Conservation (phyloP, 495 filamentous ascomycete genomes). For the Hamigera avellanea region DNA sequence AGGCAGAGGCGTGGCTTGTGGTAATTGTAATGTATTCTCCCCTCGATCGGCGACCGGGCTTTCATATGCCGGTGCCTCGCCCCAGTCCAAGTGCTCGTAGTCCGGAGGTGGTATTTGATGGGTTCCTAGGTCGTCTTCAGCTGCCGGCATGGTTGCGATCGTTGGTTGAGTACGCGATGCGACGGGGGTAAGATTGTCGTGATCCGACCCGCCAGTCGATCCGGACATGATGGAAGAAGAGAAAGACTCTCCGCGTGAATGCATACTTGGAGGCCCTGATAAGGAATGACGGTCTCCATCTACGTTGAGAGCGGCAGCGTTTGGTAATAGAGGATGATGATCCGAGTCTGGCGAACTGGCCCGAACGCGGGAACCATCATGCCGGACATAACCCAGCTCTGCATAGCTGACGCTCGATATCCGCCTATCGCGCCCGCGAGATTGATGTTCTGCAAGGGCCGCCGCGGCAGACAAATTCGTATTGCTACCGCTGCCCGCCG, state of each 20-base stretch:
- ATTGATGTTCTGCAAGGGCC: constrained; percentile 52
- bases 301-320: constrained; percentile 48
- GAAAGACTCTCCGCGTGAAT: constrained; percentile 24
- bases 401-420: constrained; percentile 81
- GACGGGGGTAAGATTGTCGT: constrained; percentile 15
- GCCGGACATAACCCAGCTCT: constrained; percentile 72
- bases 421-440: constrained; percentile 57
- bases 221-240: constrained; percentile 22
- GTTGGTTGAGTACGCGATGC: constrained; percentile 13
- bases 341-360: constrained; percentile 73
- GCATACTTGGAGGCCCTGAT: constrained; percentile 12
- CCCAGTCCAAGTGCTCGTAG: constrained; percentile 37
- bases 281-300: constrained; percentile 13
- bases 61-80: constrained; percentile 35
- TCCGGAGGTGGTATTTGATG: constrained; percentile 30
- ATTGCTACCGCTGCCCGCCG: constrained; percentile 18
- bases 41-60: constrained; percentile 16
- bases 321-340: constrained; percentile 57
- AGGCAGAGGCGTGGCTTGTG: constrained; percentile 17
- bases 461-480: constrained; percentile 16
- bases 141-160: constrained; percentile 4
- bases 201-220: constrained; percentile 15
- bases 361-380: constrained; percentile 79
- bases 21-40: constrained; percentile 9
- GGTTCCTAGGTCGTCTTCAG: constrained; percentile 26